Evolutionary conservation across 192 early-diverging fungal genomes (phyloP), one percentile per base, ranked within the genome.

Genomic region (Gigaspora rosea): DNA sequence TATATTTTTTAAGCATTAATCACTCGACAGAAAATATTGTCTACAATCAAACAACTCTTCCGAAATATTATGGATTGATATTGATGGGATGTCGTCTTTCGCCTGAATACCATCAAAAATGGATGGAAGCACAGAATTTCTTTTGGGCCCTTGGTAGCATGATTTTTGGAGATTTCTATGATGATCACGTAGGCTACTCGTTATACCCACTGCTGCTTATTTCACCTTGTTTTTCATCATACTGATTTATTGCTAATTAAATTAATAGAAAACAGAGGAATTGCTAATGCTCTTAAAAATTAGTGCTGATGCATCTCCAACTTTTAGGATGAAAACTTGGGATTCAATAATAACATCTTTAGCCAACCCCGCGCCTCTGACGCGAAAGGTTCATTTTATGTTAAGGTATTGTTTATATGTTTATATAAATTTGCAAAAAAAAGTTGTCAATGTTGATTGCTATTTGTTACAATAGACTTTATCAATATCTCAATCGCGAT

Each of bases 41-140:
- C 27, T 78, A 78, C 49, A 78, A 78, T 78, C 77, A 70, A 9
- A n/a, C 57, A 61, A 62, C 70, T 32, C 52, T 78, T 32, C 77
- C 77, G 6, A 62, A 78, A 52, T 78, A 78, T 71, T 78, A 78
- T 70, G 77, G 77, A 11, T 64, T 78, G 6, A 71, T 78, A 15
- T 70, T 52, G 36, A 58, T 78, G 57, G 48, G 69, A 33, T 78
- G 77, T 62, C 54, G 48, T 4, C 77, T 52, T 51, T 78, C 77
- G 12, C 47, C 7, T 12, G 77, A 69, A 73, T 78, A 73, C 56
- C 77, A 78, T 73, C 22, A 59, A 46, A 51, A 11, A 35, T 78
- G 77, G 77, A 78, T 78, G 68, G 70, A 70, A 20, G 77, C 77
- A 9, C 36, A 51, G 32, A 78, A 78, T 78, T 78, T 73, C 36